Percentiles rank a stretch among this genome's conserved stretches.
These are phyloP conservation scores for Coemansia interrupta DNA, from an alignment of 192 early-diverging fungal genomes.

Conservation along the genomic window DNA sequence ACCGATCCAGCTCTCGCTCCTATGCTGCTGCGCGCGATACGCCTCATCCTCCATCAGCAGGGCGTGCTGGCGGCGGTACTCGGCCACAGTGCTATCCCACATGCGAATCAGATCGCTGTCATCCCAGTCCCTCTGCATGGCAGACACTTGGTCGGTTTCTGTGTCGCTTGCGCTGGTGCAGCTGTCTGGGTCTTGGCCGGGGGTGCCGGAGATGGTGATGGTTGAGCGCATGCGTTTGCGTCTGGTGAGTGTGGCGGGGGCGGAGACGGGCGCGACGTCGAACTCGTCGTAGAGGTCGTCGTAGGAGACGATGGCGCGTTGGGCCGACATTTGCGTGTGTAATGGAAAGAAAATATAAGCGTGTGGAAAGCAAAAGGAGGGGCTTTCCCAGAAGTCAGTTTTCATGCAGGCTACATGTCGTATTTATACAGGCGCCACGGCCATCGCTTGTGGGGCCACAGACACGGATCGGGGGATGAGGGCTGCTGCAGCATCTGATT, in stretches of 20 bases:
- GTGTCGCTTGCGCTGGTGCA: constrained; percentile 6
- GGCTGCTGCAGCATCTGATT: too few relatives aligned
- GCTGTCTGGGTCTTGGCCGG: background rate
- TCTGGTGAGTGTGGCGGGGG: background rate
- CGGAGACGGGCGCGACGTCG: constrained; percentile 1
- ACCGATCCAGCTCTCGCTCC: constrained; percentile 23
- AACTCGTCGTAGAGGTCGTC: constrained; percentile 33
- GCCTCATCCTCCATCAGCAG: constrained; percentile 19
- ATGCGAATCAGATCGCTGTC: constrained; percentile 60
- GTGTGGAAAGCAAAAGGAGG: background rate
- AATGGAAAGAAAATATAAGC: background rate
- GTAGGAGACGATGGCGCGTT: constrained; percentile 37
- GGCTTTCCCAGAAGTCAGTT: too few relatives aligned
- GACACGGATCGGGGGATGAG: background rate
- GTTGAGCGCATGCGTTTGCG: background rate
- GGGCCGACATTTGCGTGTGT: background rate
- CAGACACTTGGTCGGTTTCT: background rate
- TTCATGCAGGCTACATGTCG: too few relatives aligned
- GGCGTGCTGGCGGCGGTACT: constrained; percentile 53
- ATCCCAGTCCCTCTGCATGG: constrained; percentile 50
- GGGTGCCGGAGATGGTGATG: background rate
- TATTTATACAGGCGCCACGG: too few relatives aligned
- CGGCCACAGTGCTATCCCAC: constrained; percentile 60
- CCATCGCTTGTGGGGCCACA: background rate
- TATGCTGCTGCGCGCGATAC: constrained; percentile 19